These are phyloP conservation scores for Cladophialophora exuberans DNA, from an alignment of 2,329 filamentous ascomycete species.

Conservation along the genomic window DNA sequence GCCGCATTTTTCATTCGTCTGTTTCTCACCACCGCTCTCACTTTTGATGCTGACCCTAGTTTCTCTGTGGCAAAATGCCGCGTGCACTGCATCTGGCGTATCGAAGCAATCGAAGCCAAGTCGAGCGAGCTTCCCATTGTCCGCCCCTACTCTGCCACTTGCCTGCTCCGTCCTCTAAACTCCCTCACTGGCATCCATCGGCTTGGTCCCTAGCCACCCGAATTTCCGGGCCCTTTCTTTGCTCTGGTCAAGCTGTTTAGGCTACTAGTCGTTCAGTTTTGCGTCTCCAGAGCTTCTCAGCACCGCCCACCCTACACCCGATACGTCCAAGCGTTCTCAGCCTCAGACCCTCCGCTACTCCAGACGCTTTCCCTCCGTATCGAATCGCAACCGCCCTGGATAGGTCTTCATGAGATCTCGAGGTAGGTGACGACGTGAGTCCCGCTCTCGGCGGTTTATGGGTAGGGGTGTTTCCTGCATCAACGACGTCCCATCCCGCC, in stretches of 20 bases:
- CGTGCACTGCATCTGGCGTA: not conserved
- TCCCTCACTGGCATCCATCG: constrained; percentile 18
- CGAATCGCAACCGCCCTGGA: constrained; percentile 4
- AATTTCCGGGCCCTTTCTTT: not conserved
- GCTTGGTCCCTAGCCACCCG: constrained; percentile 13
- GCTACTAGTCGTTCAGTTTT: constrained; percentile 14
- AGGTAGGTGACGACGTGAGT: constrained; percentile 25
- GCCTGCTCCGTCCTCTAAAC: constrained; percentile 2
- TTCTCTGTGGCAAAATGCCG: constrained; percentile 4
- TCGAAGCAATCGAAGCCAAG: no score
- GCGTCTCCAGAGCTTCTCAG: constrained; percentile 21
- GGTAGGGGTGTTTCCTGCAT: constrained; percentile 9
- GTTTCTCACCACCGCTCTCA: constrained; percentile 6
- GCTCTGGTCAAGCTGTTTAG: constrained; percentile 15
- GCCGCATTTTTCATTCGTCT: constrained; percentile 1
- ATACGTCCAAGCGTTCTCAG: constrained; percentile 26
- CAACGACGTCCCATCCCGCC: constrained; percentile 1
- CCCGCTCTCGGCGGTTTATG: constrained; percentile 11
- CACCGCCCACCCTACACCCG: constrained; percentile 26
- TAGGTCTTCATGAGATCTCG: constrained; percentile 8
- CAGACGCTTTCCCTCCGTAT: constrained; percentile 17
- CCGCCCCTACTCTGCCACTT: constrained; percentile 7
- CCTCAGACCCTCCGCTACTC: constrained; percentile 25
- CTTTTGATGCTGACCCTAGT: constrained; percentile 8
- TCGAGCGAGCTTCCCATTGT: not conserved